phyloP scores from a whole-genome alignment of 805 yeast species.

The Metschnikowia shivogae region DNA sequence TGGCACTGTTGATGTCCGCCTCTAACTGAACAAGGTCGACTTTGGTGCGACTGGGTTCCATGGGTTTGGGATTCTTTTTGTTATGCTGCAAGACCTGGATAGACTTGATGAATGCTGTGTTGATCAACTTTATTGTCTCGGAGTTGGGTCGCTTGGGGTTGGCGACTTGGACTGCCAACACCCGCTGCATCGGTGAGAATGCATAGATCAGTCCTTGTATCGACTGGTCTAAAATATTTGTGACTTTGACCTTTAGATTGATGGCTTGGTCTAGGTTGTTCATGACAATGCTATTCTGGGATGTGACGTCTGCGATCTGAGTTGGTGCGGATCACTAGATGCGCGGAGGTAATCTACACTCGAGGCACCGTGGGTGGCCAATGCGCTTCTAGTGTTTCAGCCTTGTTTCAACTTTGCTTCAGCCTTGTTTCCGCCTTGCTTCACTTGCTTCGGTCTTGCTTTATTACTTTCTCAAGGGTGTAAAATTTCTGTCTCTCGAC shows the following conservation, averaged over 20 bases:
- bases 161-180: conserved; percentile 30
- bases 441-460: no score
- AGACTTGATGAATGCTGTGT: conserved; percentile 53
- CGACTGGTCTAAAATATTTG: conserved; percentile 54
- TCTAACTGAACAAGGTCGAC: conserved; percentile 11
- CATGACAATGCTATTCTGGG: conserved; percentile 8
- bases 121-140: conserved; percentile 47
- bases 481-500: no score
- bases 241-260: conserved; percentile 48
- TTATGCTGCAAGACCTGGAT: conserved; percentile 37
- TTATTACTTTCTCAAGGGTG: no score
- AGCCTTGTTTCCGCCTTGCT: no score
- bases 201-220: conserved; percentile 64
- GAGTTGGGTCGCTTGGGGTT: conserved; percentile 7
- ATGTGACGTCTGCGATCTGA: background rate
- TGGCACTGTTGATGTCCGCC: conserved; percentile 4
- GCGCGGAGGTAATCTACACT: background rate
- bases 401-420: background rate
- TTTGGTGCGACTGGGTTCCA: conserved; percentile 12
- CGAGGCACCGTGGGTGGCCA: background rate
- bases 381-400: background rate
- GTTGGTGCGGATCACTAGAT: background rate
- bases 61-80: conserved; percentile 28
- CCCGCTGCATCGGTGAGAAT: conserved; percentile 46
- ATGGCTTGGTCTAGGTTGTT: conserved; percentile 15